phyloP scores from a whole-genome alignment of 2,329 filamentous ascomycete genomes.

The Diaporthe citrichinensis region DNA sequence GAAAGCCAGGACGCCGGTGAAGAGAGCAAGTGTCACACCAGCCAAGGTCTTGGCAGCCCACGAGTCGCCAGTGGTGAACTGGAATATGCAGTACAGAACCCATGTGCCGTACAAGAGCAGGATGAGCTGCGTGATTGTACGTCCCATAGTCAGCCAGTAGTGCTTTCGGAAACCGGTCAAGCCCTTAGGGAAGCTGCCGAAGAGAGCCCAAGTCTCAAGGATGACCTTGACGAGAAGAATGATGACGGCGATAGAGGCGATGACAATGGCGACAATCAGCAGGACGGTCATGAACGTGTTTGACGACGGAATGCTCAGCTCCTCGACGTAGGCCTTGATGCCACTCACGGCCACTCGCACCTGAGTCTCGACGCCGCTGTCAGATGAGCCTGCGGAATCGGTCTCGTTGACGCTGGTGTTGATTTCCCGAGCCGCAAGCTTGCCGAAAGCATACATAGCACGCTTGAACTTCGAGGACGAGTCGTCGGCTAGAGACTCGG shows the following conservation, averaged over 20 bases:
- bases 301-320: slow-evolving; percentile 85
- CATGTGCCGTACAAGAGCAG: slow-evolving; percentile 94
- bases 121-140: slow-evolving; percentile 90
- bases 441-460: slow-evolving; percentile 60
- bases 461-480: slow-evolving; percentile 67
- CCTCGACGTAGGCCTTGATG: slow-evolving; percentile 86
- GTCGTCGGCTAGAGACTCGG: slow-evolving; percentile 53
- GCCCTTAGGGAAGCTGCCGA: slow-evolving; percentile 84
- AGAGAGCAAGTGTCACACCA: slow-evolving; percentile 82
- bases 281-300: slow-evolving; percentile 98
- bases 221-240: slow-evolving; percentile 93
- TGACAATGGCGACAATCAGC: slow-evolving; percentile 87
- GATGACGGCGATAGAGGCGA: slow-evolving; percentile 86
- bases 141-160: slow-evolving; percentile 94
- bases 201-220: slow-evolving; percentile 92
- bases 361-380: slow-evolving; percentile 41
- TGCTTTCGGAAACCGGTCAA: slow-evolving; percentile 91
- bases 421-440: slow-evolving; percentile 68
- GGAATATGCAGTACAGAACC: slow-evolving; percentile 96
- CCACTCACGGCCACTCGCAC: slow-evolving; percentile 74
- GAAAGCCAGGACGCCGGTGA: slow-evolving; percentile 84
- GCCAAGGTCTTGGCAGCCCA: slow-evolving; percentile 92
- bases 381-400: slow-evolving; percentile 39
- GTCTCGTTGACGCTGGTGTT: slow-evolving; percentile 61
- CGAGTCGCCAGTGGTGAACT: slow-evolving; percentile 93